Percentiles rank a stretch among this genome's conserved stretches.
Evolutionary conservation across 495 filamentous ascomycete genomes (phyloP).

Genomic region (Penicillium canariense): DNA sequence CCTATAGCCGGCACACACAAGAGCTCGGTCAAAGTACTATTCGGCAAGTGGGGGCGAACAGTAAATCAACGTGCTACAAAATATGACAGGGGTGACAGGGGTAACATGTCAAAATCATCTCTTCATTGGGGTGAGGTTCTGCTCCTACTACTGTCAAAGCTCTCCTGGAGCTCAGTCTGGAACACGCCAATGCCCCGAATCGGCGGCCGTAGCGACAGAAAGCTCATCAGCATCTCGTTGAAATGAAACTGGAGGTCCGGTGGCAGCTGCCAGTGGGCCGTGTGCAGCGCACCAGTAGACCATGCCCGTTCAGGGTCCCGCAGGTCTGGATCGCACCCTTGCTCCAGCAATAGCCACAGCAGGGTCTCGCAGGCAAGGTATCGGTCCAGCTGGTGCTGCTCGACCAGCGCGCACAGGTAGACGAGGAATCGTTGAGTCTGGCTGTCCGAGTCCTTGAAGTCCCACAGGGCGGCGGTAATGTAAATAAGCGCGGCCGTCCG

Average conservation of each 20-base stretch:
- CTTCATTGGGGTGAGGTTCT: neutral
- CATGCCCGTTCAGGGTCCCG: slow-evolving; percentile 40
- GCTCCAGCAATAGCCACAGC: slow-evolving; percentile 43
- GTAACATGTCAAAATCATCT: neutral
- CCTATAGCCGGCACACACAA: too few relatives aligned
- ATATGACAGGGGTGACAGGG: too few relatives aligned
- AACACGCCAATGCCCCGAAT: slow-evolving; percentile 37
- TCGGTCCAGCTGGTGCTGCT: slow-evolving; percentile 36
- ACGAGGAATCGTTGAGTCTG: slow-evolving; percentile 38
- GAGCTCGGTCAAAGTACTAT: too few relatives aligned
- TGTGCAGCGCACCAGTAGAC: slow-evolving; percentile 39
- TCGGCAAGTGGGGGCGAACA: too few relatives aligned
- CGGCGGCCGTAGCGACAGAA: slow-evolving; percentile 33
- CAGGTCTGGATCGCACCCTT: slow-evolving; percentile 37
- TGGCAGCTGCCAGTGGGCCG: slow-evolving; percentile 37
- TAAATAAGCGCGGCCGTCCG: slow-evolving; percentile 44
- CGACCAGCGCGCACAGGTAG: slow-evolving; percentile 26
- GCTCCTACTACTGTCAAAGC: neutral
- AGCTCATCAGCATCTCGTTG: slow-evolving; percentile 44
- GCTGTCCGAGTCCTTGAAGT: slow-evolving; percentile 32
- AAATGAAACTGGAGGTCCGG: slow-evolving; percentile 44
- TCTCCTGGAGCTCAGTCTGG: slow-evolving; percentile 28
- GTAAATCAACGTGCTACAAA: too few relatives aligned
- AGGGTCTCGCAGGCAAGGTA: slow-evolving; percentile 44
- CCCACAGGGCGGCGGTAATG: slow-evolving; percentile 41